Base-by-base conservation (phyloP, 2,329 filamentous ascomycete species). In the Tolypocladium pustulatum region DNA sequence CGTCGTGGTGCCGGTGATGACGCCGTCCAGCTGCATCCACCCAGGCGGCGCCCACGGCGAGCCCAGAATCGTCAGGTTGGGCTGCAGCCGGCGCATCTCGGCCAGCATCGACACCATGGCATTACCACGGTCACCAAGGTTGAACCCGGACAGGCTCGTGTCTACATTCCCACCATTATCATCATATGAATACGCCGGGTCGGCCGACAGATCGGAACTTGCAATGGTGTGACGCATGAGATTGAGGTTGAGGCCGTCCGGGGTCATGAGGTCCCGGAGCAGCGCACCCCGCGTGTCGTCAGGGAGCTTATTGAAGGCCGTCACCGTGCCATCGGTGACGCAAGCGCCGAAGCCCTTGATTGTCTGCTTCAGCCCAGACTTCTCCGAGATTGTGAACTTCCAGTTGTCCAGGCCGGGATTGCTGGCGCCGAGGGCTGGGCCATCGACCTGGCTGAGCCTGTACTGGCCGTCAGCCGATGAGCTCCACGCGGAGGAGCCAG, bases 291-390 rank as follows among this genome's bases (percentile, higher is more conserved):
- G 71, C 40, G 64, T 57, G 54, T 63, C 63, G 20, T 63, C 61
- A 1, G 72, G 60, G 3, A 77, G 68, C 25, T 64, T 62, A 58
- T 71, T 71, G 61, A 76, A 68, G 30, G 73, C 72, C 34, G 69
- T 65, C 12, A 76, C 72, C 6, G 74, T 76, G 37, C 72, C 70
- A 56, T 77, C 74, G 3, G 75, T 76, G 34, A 76, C 72, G 12
- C 72, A 67, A 7, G 72, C 74, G n/a, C 75, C 74, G 58, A 77
- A 77, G 4, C 75, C 73, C 51, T 66, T 70, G 64, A 77, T 64
- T 15, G 62, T 70, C 64, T 77, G 75, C 61, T 73, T 76, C 57
- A 56, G 57, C 60, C 67, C 60, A 1, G 67, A 41, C 25, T 71
- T 71, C 62, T 77, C 75, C 58, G 75, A 69, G 56, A 76, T 68